These are phyloP conservation scores for Kodamaea leandrae DNA, from an alignment of 805 yeast species.

Conservation along the genomic window DNA sequence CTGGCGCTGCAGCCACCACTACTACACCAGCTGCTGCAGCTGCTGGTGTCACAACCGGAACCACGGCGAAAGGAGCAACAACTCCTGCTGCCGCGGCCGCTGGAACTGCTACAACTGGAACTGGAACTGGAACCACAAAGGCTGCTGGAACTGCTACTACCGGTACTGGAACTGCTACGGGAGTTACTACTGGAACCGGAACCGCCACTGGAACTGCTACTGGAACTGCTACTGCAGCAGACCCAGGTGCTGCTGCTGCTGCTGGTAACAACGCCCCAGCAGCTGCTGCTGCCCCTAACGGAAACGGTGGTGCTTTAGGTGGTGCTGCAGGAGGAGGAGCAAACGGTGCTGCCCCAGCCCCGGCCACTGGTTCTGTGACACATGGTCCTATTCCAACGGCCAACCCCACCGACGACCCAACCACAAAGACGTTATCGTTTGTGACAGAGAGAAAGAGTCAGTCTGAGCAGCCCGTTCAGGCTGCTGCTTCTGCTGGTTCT, in stretches of 20 bases:
- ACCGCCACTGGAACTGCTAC: slow-evolving; percentile 15
- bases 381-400: slow-evolving; percentile 18
- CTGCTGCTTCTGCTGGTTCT: slow-evolving; percentile 6
- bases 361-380: slow-evolving; percentile 12
- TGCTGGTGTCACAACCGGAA: slow-evolving; percentile 14
- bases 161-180: slow-evolving; percentile 12
- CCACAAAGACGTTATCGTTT: slow-evolving; percentile 24
- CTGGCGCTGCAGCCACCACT: slow-evolving; percentile 14
- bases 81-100: slow-evolving; percentile 7
- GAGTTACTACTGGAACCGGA: slow-evolving; percentile 12
- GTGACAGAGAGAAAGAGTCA: slow-evolving; percentile 32
- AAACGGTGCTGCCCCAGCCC: slow-evolving; percentile 12
- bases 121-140: slow-evolving; percentile 11
- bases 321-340: slow-evolving; percentile 11
- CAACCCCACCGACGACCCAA: slow-evolving; percentile 19
- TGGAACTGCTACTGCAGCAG: slow-evolving; percentile 12
- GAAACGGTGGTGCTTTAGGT: slow-evolving; percentile 5
- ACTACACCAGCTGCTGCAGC: slow-evolving; percentile 16
- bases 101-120: slow-evolving; percentile 4
- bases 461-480: slow-evolving; percentile 12
- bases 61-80: slow-evolving; percentile 11
- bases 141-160: slow-evolving; percentile 15
- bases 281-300: slow-evolving; percentile 9
- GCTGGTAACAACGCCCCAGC: slow-evolving; percentile 11
- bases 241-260: slow-evolving; percentile 12